Conservation (phyloP, 169 alveolate genomes). For the Eimeria brunetti region DNA sequence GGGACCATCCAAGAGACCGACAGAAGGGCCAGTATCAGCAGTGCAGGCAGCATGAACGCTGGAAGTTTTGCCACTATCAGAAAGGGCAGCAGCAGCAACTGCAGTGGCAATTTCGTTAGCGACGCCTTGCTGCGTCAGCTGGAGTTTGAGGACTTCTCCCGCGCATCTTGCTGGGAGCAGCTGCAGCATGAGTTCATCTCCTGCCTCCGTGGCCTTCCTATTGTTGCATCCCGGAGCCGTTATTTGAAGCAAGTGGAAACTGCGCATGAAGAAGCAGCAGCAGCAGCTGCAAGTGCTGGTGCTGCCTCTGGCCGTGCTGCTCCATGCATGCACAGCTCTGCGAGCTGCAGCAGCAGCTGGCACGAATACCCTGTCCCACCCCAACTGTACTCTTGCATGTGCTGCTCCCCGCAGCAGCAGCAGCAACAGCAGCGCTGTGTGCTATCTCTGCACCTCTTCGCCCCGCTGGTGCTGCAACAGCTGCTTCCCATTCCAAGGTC, state of each 20-base stretch:
- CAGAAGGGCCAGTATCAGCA: neutral
- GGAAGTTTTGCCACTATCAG: slow-evolving; percentile 1
- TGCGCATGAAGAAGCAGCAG: slow-evolving; percentile 7
- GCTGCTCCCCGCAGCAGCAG: slow-evolving; percentile 7
- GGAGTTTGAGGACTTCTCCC: slow-evolving; percentile 44
- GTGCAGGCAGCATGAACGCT: neutral
- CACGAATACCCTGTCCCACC: slow-evolving; percentile 27
- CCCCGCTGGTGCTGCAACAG: slow-evolving; percentile 47
- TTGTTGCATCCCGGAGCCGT: slow-evolving; percentile 26
- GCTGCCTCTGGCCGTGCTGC: neutral
- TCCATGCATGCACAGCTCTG: neutral
- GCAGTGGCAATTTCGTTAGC: neutral
- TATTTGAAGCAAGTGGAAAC: slow-evolving; percentile 11
- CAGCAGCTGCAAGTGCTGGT: neutral
- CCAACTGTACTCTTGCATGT: slow-evolving; percentile 2
- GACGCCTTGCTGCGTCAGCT: slow-evolving; percentile 32
- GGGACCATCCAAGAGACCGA: too few relatives aligned
- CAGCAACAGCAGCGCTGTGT: slow-evolving; percentile 52
- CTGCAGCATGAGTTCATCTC: slow-evolving; percentile 2
- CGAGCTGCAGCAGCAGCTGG: slow-evolving; percentile 25
- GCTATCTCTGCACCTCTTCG: slow-evolving; percentile 39
- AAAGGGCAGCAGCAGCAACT: neutral
- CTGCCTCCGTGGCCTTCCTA: neutral
- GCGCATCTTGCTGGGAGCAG: slow-evolving; percentile 48
- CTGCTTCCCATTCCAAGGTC: neutral